Evolutionary conservation across 1,284 basidiomycete genomes (phyloP), one percentile per base, ranked within the genome.

Genomic region (Austroboletus rostrupii): DNA sequence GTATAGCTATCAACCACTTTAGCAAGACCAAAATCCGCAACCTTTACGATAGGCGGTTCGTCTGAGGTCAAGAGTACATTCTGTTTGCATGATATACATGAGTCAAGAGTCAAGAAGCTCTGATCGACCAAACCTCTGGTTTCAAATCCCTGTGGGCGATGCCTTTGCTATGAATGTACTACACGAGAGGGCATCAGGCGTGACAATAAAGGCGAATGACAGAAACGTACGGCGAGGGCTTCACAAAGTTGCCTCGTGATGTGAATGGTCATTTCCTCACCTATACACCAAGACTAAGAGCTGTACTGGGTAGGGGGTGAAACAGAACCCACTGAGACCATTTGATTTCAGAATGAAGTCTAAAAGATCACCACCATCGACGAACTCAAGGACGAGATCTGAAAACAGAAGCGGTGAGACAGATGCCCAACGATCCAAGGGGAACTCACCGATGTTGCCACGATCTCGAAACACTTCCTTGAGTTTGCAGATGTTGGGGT

Each of bases 21-120:
- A 1, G 94, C 93, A 13, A 97, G 78, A 6, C 94, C 94, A 65
- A 96, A 97, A 67, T 96, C 94, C 2, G 93, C 93, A 23, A 97
- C 85, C 62, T 93, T 92, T 56, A 88, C 80, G 3, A 72, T 64
- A 0, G 87, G 87, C 1, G 85, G 81, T 2, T 73, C 50, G 38
- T 84, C 79, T 14, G 63, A 73, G 0, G 89, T 91, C 21, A 92
- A 70, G 5, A 92, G 75, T 7, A 92, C 78, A 58, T 92, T 92
- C 79, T 84, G 49, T 29, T 44, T 17, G 12, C 46, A 35, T 14
- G 21, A 36, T 6, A 43, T 31, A 47, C 37, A 49, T 53, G 14
- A 53, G 47, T 45, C 16, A 45, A 43, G 37, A 13, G 9, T 32
- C 31, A 21, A 21, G n/a, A 39, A 43, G 3, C 8, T 26, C 6